Conservation (phyloP, 1,139 yeast genomes). For the Magnusiomyces tetraspermus region DNA sequence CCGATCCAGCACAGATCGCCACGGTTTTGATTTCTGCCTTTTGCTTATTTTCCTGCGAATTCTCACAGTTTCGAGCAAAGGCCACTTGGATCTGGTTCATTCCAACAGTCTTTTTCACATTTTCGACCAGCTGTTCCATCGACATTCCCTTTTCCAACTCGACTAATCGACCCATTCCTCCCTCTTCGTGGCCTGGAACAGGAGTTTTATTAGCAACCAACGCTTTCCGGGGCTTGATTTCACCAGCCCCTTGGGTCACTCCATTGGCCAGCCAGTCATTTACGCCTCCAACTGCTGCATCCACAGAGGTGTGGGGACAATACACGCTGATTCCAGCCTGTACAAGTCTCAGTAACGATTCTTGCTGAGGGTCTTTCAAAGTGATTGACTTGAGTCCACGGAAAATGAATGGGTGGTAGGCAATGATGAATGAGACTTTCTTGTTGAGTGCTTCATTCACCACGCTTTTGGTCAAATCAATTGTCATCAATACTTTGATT, state of each 20-base stretch:
- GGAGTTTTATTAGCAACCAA: slow-evolving; percentile 9
- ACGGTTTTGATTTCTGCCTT: slow-evolving; percentile 32
- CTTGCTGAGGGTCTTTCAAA: slow-evolving; percentile 67
- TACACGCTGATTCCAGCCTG: slow-evolving; percentile 76
- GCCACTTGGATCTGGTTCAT: slow-evolving; percentile 61
- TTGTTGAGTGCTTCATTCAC: slow-evolving; percentile 69
- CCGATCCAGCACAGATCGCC: slow-evolving; percentile 97
- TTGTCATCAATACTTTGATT: slow-evolving; percentile 54
- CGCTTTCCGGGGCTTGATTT: slow-evolving; percentile 18
- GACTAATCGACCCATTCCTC: slow-evolving; percentile 81
- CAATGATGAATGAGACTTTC: slow-evolving; percentile 48
- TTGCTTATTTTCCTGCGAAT: slow-evolving; percentile 9
- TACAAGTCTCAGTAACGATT: slow-evolving; percentile 60
- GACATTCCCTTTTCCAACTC: slow-evolving; percentile 39
- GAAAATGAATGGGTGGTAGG: slow-evolving; percentile 92
- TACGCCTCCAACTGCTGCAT: slow-evolving; percentile 85
- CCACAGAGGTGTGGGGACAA: slow-evolving; percentile 93
- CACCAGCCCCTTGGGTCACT: slow-evolving; percentile 33
- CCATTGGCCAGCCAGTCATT: slow-evolving; percentile 82
- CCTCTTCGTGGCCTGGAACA: slow-evolving; percentile 38
- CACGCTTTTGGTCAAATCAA: slow-evolving; percentile 77
- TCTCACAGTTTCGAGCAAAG: slow-evolving; percentile 33
- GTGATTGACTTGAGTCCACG: slow-evolving; percentile 74
- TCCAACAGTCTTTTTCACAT: slow-evolving; percentile 47
- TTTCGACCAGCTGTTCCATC: slow-evolving; percentile 40